Evolutionary conservation across 139 green algal species (phyloP), one percentile per base, ranked within the genome.

Genomic region (Coelastrella sp.): DNA sequence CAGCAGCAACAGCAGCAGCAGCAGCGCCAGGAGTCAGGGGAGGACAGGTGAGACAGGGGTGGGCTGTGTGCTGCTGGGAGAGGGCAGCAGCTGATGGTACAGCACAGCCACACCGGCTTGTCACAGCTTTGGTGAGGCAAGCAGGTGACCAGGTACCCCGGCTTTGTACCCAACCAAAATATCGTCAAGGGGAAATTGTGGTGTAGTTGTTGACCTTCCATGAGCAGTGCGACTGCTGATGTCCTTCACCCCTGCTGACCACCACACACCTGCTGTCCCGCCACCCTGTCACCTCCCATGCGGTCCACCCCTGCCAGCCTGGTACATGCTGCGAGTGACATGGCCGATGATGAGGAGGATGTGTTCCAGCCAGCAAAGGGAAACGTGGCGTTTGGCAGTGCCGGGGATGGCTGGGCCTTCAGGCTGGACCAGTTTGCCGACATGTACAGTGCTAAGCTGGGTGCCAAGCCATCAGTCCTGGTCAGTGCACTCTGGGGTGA

Each of bases 391-490:
- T 99, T 99, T 94, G 98, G 94, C 4, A 96, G 90, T 82, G 98
- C 98, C 10, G 91, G 95, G 65, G 98, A 99, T 87, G 98, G 98
- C 73, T 99, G 98, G 98, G 98, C 94, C 5, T 99, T 99, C 92
- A 84, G 87, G 6, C 86, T 96, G 27, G 84, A 92, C 65, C 95
- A 98, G 90, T 99, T 99, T 95, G 98, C 97, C 0, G 94, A 93
- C 24, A 95, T 99, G 94, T 99, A 99, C 87, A 96, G 97, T 0
- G 90, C 93, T 65, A 98, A 98, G 93, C 91, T 99, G 83, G 96
- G 95, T 0, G 97, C 94, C 92, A 98, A 94, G 61, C 93, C 91
- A 6, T 80, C 57, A 10, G 74, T 24, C 25, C 74, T 80, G 24
- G 74, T 80, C 24, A 80, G 57, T 7, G 96, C 94, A 5, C 89